These are phyloP conservation scores for Trebouxia sp. DNA, from an alignment of 139 green algal species.

Conservation along the genomic window DNA sequence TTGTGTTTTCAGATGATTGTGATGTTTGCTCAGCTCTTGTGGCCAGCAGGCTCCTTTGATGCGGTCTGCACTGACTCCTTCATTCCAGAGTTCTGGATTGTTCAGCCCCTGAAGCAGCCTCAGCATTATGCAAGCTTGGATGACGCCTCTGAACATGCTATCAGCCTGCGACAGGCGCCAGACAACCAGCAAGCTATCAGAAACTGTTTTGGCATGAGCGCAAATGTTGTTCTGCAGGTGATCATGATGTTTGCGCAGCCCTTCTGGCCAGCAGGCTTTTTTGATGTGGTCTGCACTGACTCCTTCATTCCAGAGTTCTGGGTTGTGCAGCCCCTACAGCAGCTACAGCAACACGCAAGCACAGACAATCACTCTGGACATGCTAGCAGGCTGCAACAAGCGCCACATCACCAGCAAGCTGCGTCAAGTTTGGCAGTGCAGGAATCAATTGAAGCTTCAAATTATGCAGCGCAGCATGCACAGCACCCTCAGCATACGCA, in stretches of 20 bases:
- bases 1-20: slow-evolving; percentile 50
- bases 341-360: background rate
- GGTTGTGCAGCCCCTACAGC: slow-evolving; percentile 49
- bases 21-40: slow-evolving; percentile 67
- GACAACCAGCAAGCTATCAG: slow-evolving; percentile 12
- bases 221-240: slow-evolving; percentile 36
- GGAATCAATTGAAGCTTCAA: background rate
- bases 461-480: too few species aligned
- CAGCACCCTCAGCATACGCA: background rate
- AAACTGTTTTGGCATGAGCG: too few species aligned
- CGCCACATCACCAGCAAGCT: slow-evolving; percentile 6
- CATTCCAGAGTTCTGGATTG: slow-evolving; percentile 86
- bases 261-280: slow-evolving; percentile 81
- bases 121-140: background rate
- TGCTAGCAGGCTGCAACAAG: background rate
- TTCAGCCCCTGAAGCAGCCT: background rate
- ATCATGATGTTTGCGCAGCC: slow-evolving; percentile 55
- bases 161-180: background rate
- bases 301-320: slow-evolving; percentile 84
- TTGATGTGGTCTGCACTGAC: slow-evolving; percentile 79
- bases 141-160: background rate
- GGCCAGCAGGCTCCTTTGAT: slow-evolving; percentile 79
- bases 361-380: background rate
- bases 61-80: slow-evolving; percentile 75
- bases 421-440: background rate